Evolutionary conservation across 108 stramenopile genomes (phyloP).

Genomic region (Poteriospumella lacustris): DNA sequence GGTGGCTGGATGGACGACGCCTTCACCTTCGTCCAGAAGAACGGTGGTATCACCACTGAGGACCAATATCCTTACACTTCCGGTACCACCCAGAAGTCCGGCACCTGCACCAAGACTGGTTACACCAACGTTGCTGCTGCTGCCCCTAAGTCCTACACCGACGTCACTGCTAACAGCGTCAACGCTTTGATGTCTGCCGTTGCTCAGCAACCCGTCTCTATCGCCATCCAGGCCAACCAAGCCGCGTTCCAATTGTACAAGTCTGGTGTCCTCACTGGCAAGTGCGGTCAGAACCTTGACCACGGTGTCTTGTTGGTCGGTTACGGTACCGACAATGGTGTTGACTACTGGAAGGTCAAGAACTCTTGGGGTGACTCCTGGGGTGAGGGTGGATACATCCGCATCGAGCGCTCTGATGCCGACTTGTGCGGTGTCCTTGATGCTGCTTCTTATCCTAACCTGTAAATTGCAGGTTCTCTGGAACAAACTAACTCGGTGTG

Average conservation of each 20-base stretch:
- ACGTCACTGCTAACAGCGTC: slow-evolving; percentile 64
- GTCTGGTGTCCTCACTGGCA: slow-evolving; percentile 37
- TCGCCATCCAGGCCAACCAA: slow-evolving; percentile 52
- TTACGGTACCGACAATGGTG: slow-evolving; percentile 31
- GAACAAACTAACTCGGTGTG: too few relatives aligned
- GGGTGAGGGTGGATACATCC: slow-evolving; percentile 73
- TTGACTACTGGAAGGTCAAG: slow-evolving; percentile 56
- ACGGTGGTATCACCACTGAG: slow-evolving; percentile 76
- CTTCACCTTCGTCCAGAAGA: slow-evolving; percentile 73
- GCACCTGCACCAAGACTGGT: slow-evolving; percentile 52
- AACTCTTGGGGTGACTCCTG: slow-evolving; percentile 74
- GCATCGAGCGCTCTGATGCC: slow-evolving; percentile 42
- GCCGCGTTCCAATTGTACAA: slow-evolving; percentile 46
- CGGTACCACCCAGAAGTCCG: slow-evolving; percentile 37
- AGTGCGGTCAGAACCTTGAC: slow-evolving; percentile 29
- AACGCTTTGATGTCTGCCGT: slow-evolving; percentile 64
- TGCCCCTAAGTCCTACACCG: slow-evolving; percentile 50
- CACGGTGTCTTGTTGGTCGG: slow-evolving; percentile 40
- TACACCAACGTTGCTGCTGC: slow-evolving; percentile 66
- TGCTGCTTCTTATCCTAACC: slow-evolving; percentile 23
- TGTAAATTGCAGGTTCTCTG: slow-evolving; percentile 10
- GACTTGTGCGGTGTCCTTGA: slow-evolving; percentile 9
- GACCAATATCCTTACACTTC: slow-evolving; percentile 78
- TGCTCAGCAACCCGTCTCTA: slow-evolving; percentile 50
- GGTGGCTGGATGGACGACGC: slow-evolving; percentile 94